Base-by-base conservation (phyloP, 352 stramenopile genomes). In the Phytophthora nicotianae region DNA sequence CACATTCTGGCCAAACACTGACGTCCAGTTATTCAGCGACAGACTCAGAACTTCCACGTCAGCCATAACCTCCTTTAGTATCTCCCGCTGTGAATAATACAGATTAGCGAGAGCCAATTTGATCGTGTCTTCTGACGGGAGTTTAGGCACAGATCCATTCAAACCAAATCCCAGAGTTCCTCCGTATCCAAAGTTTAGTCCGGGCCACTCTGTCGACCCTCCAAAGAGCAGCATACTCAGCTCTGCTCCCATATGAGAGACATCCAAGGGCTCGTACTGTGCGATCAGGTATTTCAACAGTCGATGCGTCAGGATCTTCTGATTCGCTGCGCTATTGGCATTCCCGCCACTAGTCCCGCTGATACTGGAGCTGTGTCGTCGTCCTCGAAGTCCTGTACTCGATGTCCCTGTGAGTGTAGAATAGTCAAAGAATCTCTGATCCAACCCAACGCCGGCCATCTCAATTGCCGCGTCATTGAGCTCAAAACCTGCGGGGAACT, bases 11-110 rank as follows among this genome's bases (percentile, higher is more conserved):
- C 79, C 83, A 59, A 89, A 92, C 5, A 80, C 81, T 2, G 81
- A 90, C 21, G 83, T 92, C 83, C 83, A 92, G 53, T 90, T 92
- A 62, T 92, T 88, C 26, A 92, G 71, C 23, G 83, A 92, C 19
- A 92, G 63, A 49, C 79, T 89, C 8, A 92, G 58, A 40, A 90
- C 71, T 43, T 92, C 83, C 24, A 92, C 81, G 24, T 89, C 81
- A 0, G 80, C 77, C 57, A 92, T 76, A 6, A 92, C 81, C 37
- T 92, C 83, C 49, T 92, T 92, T 23, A 92, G 63, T 53, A 90
- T 89, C 62, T 92, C 83, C 9, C 83, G 75, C 47, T 92, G 83
- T 8, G 83, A 92, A 61, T 90, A 92, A 58, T 92, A 92, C 21
- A 92, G 49, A 38, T 88, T 89, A 1, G 83, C 79, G 9, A 92